These are phyloP conservation scores for Zygosaccharomyces kombuchaensis DNA, from an alignment of 805 yeast genomes.

Conservation along the genomic window DNA sequence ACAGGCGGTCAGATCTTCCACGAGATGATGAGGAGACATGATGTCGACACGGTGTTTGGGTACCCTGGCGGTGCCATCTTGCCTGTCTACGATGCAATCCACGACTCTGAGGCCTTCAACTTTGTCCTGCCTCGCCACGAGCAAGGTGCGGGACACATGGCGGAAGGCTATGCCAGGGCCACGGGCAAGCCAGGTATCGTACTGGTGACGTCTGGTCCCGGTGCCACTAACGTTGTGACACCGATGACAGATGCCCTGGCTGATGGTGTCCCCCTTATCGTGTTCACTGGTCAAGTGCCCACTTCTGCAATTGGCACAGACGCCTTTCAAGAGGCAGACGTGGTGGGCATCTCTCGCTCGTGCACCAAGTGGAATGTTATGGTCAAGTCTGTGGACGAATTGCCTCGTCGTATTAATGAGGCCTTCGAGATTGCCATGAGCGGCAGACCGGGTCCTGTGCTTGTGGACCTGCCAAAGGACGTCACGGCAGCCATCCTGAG, in stretches of 20 bases:
- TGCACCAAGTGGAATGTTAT: conserved; percentile 99
- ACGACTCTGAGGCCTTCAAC: conserved; percentile 81
- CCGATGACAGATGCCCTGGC: conserved; percentile 97
- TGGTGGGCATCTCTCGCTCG: conserved; percentile 91
- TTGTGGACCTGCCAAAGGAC: conserved; percentile 96
- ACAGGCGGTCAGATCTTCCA: conserved; percentile 99
- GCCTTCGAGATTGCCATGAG: conserved; percentile 94
- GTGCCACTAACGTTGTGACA: conserved; percentile 97
- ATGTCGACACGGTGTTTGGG: conserved; percentile 94
- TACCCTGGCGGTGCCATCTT: conserved; percentile 99
- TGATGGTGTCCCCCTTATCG: conserved; percentile 96
- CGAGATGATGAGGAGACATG: conserved; percentile 96
- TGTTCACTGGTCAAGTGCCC: conserved; percentile 95
- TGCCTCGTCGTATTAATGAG: conserved; percentile 93
- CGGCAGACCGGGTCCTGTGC: conserved; percentile 98
- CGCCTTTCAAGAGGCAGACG: conserved; percentile 99
- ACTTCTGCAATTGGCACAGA: conserved; percentile 96
- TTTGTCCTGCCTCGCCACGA: conserved; percentile 95
- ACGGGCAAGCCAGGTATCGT: conserved; percentile 96
- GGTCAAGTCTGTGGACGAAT: conserved; percentile 92
- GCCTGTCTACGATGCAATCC: conserved; percentile 96
- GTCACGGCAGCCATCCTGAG: conserved; percentile 90
- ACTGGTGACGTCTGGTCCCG: conserved; percentile 98
- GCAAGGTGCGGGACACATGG: conserved; percentile 99
- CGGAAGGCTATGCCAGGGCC: conserved; percentile 97